Evolutionary conservation across 2,329 filamentous ascomycete genomes (phyloP), one percentile per base, ranked within the genome.

Genomic region (Paecilomyces sp.): DNA sequence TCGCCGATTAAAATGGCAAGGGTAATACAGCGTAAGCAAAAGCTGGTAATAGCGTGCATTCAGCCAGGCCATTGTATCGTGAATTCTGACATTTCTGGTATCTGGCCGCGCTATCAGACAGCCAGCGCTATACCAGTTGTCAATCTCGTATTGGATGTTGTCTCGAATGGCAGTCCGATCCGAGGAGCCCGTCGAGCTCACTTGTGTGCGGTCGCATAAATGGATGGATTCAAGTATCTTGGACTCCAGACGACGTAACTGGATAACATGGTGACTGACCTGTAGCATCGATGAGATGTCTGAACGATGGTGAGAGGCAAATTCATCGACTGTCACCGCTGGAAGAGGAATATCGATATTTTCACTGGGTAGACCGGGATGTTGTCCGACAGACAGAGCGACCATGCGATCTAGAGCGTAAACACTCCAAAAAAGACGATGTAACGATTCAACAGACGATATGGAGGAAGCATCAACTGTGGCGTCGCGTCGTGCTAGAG

Each of bases 371-470:
- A 80, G 68, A 1, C 75, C 74, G 2, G 71, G 70, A 0, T 77
- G 75, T 9, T 79, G 65, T 2, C 78, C 78, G 3, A 74, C 70
- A 0, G 76, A 78, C 1, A 73, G 68, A 13, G 76, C 72, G 64
- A 78, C 75, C 77, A 80, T 80, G 18, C 78, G 72, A 59, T 80
- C 78, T 1, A 80, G 66, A 1, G 78, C 75, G 60, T 74, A 79
- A 6, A 79, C 75, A 51, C 77, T 79, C 78, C 78, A 80, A 59
- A 74, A 77, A 0, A 80, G 67, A 1, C 78, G 75, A 55, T 76
- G 75, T 0, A 73, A 72, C 24, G 66, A 62, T 60, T 74, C 72
- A 51, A 67, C 60, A 15, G 66, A 66, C 9, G 63, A 63, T 12
- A 67, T 61, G 4, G 65, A 63, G 13, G 55, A 36, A 15, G 18